These are phyloP conservation scores for Raphanus raphanistrum DNA, from an alignment of 345 rosid genomes.

Conservation along the genomic window DNA sequence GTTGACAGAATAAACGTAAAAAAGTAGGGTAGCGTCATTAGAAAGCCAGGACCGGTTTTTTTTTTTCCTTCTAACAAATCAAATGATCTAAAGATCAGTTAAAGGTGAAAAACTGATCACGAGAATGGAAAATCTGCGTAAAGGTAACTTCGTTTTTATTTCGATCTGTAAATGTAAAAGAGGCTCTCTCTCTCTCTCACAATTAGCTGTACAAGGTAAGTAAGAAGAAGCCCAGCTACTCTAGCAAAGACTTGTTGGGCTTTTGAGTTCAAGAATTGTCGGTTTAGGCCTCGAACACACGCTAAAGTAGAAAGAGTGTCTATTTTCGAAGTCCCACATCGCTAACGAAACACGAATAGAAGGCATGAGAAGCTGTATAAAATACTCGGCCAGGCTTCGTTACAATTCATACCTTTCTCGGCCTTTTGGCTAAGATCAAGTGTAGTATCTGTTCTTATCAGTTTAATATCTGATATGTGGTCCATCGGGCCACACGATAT, in stretches of 20 bases:
- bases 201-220: neutral
- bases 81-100: neutral
- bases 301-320: neutral
- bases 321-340: neutral
- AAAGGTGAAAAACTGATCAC: neutral
- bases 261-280: neutral
- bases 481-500: constrained; percentile 36
- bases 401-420: constrained; percentile 54
- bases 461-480: constrained; percentile 62
- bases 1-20: neutral
- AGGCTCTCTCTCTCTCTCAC: neutral
- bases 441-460: constrained; percentile 68
- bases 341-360: neutral
- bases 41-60: neutral
- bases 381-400: neutral
- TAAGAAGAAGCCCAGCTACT: neutral
- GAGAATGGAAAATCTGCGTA: neutral
- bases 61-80: neutral
- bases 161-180: neutral
- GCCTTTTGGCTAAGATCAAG: constrained; percentile 77
- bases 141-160: no score
- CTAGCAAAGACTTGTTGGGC: neutral
- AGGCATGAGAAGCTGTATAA: neutral
- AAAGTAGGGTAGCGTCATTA: neutral
- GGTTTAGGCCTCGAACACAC: neutral